Evolutionary conservation across 148 eudicot species (phyloP).

Genomic region (Diospyros lotus): DNA sequence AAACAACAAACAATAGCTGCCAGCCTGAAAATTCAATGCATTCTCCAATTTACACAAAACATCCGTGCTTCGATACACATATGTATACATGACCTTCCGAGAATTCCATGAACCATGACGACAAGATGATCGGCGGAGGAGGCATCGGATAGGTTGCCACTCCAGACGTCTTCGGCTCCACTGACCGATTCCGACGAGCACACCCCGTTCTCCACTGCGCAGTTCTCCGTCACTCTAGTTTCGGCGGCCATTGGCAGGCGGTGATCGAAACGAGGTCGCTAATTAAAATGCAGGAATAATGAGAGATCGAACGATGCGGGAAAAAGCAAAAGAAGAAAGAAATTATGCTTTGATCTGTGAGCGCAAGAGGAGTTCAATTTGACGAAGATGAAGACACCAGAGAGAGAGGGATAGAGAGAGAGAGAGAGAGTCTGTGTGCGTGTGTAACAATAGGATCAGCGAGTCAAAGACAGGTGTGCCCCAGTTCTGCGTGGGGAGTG

Average conservation of each 20-base stretch:
- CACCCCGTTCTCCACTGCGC: conserved; percentile 28
- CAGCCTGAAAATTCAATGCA: not conserved
- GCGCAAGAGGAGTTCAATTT: too few relatives aligned
- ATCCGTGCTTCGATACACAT: not conserved
- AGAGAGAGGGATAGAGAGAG: too few relatives aligned
- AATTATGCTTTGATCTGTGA: too few relatives aligned
- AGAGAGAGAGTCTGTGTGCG: too few relatives aligned
- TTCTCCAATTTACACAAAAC: not conserved
- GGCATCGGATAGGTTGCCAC: conserved; percentile 38
- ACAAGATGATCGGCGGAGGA: conserved; percentile 82
- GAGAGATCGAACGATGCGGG: not conserved
- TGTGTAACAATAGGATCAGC: too few relatives aligned
- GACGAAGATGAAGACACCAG: too few relatives aligned
- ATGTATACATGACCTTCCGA: conserved; percentile 59
- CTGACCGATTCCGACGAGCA: conserved; percentile 54
- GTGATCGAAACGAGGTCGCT: not conserved
- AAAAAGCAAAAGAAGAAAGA: too few relatives aligned
- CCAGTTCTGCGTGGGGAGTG: too few relatives aligned
- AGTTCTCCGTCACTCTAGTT: conserved; percentile 2
- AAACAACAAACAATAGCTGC: too few relatives aligned
- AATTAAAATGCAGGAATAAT: not conserved
- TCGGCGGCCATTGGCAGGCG: not conserved
- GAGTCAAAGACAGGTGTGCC: too few relatives aligned
- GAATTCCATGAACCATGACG: conserved; percentile 94
- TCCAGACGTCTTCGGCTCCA: conserved; percentile 65